Conservation (phyloP, 106 monocot species). For the Hemerocallis citrina region DNA sequence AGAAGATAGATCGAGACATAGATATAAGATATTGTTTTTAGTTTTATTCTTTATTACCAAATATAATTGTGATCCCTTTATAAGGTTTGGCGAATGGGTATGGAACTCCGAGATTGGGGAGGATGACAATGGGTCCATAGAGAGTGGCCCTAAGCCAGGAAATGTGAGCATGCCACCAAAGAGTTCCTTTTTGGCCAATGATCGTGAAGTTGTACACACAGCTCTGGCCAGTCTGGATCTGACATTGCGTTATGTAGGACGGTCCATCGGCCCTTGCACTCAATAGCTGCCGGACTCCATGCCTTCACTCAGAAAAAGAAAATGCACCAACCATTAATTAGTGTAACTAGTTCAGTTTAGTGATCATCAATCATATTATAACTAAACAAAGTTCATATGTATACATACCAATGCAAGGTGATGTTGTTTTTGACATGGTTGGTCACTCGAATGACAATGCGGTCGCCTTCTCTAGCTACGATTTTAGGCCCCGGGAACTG, state of each 20-base stretch:
- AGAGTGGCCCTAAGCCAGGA: conserved; percentile 38
- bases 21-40: background rate
- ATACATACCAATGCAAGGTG: conserved; percentile 41
- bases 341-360: too few species aligned
- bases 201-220: conserved; percentile 45
- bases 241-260: conserved; percentile 44
- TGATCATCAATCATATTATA: too few species aligned
- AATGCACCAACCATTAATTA: too few species aligned
- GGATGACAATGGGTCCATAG: too few species aligned
- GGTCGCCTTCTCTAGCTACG: conserved; percentile 32
- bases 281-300: conserved; percentile 30
- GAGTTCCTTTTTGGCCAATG: too few species aligned
- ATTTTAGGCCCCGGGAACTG: too few species aligned
- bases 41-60: conserved; percentile 12
- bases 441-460: conserved; percentile 24
- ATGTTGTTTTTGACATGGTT: conserved; percentile 36
- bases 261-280: conserved; percentile 45
- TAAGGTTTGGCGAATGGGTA: conserved; percentile 44
- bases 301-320: conserved; percentile 12
- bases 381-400: too few species aligned
- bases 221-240: conserved; percentile 33
- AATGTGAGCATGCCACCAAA: too few species aligned
- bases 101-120: conserved; percentile 12
- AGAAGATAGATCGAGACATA: background rate
- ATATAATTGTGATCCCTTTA: conserved; percentile 39